Percentiles rank a stretch among this genome's conserved stretches.
These are phyloP conservation scores for Eucalyptus pumila DNA, from an alignment of 345 rosid genomes.

Conservation along the genomic window DNA sequence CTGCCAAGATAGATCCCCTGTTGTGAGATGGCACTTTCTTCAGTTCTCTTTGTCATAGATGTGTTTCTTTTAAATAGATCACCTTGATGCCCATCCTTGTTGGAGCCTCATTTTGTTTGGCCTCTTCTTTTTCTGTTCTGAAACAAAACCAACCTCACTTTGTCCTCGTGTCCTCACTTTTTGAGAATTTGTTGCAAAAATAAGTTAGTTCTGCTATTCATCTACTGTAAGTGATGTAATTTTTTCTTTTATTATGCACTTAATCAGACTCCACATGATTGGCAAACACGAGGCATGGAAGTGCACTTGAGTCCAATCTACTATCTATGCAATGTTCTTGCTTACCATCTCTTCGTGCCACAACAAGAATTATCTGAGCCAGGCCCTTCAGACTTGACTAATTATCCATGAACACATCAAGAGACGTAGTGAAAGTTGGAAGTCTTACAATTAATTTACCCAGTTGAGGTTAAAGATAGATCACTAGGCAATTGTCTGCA, in stretches of 20 bases:
- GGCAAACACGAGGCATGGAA: background rate
- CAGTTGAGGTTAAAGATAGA: background rate
- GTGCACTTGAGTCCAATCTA: background rate
- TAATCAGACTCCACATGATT: background rate
- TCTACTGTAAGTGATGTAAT: background rate
- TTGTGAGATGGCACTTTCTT: background rate
- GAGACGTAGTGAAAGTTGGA: background rate
- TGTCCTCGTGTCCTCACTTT: background rate
- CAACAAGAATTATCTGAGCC: background rate
- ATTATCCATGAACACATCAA: background rate
- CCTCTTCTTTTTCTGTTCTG: background rate
- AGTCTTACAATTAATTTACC: background rate
- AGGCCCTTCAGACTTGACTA: background rate
- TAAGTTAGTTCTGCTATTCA: background rate
- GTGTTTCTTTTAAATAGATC: background rate
- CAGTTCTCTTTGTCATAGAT: background rate
- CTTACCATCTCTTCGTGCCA: background rate
- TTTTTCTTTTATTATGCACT: background rate
- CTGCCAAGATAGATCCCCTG: background rate
- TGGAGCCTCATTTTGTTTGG: background rate
- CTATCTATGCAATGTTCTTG: background rate
- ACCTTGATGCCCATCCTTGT: background rate
- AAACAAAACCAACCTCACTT: background rate
- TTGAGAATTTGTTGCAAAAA: background rate
- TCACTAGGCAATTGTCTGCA: background rate